A percentile compares a stretch with the other conserved stretches of the same genome.
Conservation (phyloP, 2,329 filamentous ascomycete species). For the Bisporella sp. region DNA sequence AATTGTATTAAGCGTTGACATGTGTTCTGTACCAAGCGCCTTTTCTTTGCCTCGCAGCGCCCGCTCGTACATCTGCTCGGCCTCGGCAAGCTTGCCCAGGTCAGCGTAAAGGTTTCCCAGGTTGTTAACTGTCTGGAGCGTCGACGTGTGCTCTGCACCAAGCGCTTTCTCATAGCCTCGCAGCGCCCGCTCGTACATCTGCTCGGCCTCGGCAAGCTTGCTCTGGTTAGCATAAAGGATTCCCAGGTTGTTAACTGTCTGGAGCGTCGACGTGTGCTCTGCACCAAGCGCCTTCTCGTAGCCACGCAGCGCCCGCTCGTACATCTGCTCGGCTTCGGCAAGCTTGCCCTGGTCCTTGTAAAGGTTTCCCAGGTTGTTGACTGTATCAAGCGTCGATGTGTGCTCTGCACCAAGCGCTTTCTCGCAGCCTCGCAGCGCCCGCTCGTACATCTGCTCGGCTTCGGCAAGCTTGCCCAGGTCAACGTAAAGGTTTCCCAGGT, state of each 20-base stretch:
- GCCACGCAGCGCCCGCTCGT: too few species aligned
- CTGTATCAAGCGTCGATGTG: constrained; percentile 6
- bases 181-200: not conserved
- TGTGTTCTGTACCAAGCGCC: not conserved
- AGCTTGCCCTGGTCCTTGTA: constrained; percentile 10
- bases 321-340: not conserved
- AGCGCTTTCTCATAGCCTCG: not conserved
- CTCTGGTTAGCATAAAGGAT: not conserved
- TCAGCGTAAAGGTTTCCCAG: not conserved
- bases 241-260: not conserved
- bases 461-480: constrained; percentile 17
- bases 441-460: constrained; percentile 9
- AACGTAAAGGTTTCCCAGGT: constrained; percentile 17
- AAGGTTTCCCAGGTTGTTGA: constrained; percentile 13
- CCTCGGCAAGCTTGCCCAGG: not conserved
- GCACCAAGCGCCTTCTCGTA: too few species aligned
- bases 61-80: not conserved
- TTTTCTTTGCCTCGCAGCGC: not conserved
- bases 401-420: not conserved
- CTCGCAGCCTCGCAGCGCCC: not conserved
- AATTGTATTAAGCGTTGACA: not conserved
- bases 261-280: not conserved
- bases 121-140: not conserved
- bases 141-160: too few species aligned
- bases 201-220: not conserved